Base-by-base conservation (phyloP, 75 land plant species). In the Sequoia sempervirens region DNA sequence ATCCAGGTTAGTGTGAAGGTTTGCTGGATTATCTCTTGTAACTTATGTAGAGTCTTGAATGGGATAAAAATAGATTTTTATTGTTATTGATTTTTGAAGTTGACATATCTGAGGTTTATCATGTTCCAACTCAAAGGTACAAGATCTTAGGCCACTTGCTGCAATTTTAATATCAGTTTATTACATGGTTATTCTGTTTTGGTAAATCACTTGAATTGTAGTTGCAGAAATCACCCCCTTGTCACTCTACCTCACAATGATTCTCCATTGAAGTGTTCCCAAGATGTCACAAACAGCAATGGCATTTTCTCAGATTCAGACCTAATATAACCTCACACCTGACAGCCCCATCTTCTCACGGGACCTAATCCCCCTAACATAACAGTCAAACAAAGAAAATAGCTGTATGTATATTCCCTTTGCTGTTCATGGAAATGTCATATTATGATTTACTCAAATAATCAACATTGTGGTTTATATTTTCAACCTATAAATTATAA, bases 1-100 rank as follows among this genome's bases (percentile, higher is more conserved):
- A 95, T 66, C 95, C 97, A 88, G 97, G 95, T 95, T 86, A 3
- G 46, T 47, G 32, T n/a, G n/a, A 2, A 38, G 12, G 13, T 78
- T 45, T 78, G 2, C 80, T 78, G n/a, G 47, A 78, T 40, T 75
- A 6, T 75, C 41, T 26, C 80, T 41, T 78, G 13, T 78, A 43
- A 78, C 73, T 30, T 70, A 13, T 70, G 36, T 13, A 70, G 36
- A 30, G 36, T 70, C 36, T 70, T 32, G 12, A 30, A 70, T 70
- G 36, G 73, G 7, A 12, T 70, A 70, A 70, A 45, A 78, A 41
- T 7, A 41, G 26, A 76, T 26, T 43, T 23, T 4, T 2, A 23
- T n/a, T 78, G 50, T 76, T 26, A 23, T 78, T 12, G 28, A 2
- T 43, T 3, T 78, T 78, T 23, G 45, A 45, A 78, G 32, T 78